Base-by-base conservation (phyloP, 345 rosid genomes). In the Dipteronia dyeriana region DNA sequence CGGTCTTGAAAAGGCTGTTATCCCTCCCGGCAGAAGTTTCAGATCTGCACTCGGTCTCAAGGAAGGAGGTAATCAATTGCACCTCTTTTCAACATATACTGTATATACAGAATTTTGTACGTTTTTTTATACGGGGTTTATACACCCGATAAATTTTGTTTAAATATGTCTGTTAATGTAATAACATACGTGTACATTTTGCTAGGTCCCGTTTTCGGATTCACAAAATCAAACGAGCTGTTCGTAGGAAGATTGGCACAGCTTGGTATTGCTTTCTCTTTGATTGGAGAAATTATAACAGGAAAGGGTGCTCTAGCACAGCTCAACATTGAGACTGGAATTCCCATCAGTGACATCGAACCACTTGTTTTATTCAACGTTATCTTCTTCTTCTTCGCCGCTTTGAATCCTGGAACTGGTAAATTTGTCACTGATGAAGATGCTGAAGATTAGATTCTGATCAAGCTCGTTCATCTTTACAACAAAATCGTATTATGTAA, bases 281-380 rank as follows among this genome's bases (percentile, higher is more conserved):
- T 95, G 82, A 95, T 93, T 2, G 99, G 98, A 76, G 99, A 95
- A 78, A 92, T 95, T 66, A 88, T 95, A 57, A 95, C 98, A 16
- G 94, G 97, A 7, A 95, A 95, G 62, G 99, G 99, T 82, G 99
- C 99, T 61, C 85, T 95, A 3, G 99, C 99, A 13, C 99, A 95
- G 51, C 93, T 95, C 39, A 95, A 95, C 92, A 84, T 95, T 64
- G 99, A 95, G 88, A 95, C 99, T 1, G 99, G 99, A 34, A 86
- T 95, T 53, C 99, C 99, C 25, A 81, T 95, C 70, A 87, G 43
- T 39, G 99, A 95, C 25, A 91, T 95, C 13, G 99, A 95, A 79
- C 99, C 99, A 5, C 91, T 95, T 13, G 98, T 95, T 71, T 81
- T 95, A 84, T 88, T 95, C 87, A 95, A 92, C 23, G 96, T 95